A percentile compares a stretch with the other conserved stretches of the same genome.
Conservation (phyloP, 2,329 filamentous ascomycete genomes). For the Plectosphaerella plurivora region DNA sequence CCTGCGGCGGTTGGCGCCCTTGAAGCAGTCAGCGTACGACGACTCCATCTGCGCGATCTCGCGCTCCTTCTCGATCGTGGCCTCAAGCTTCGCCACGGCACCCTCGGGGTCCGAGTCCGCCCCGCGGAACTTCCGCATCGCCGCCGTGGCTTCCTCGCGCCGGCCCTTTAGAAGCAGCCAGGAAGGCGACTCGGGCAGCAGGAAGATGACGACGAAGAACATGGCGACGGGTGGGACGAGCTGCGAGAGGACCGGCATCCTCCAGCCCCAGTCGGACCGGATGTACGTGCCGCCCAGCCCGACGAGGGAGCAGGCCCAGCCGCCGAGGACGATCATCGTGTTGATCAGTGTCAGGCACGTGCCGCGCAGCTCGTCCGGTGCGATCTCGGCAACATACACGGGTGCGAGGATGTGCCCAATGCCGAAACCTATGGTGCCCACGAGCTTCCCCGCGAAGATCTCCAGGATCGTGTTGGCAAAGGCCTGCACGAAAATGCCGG, state of each 20-base stretch:
- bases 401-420: constrained; percentile 7
- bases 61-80: constrained; percentile 24
- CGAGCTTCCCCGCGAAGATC: neutral
- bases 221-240: neutral
- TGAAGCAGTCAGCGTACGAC: neutral
- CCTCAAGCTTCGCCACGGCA: constrained; percentile 18
- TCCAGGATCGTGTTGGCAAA: constrained; percentile 1
- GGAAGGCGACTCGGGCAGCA: constrained; percentile 11
- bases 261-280: constrained; percentile 2
- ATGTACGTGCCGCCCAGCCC: neutral
- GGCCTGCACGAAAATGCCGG: constrained; percentile 3
- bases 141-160: constrained; percentile 7
- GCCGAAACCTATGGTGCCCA: constrained; percentile 1
- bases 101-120: constrained; percentile 16
- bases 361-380: constrained; percentile 6
- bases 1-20: neutral
- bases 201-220: neutral
- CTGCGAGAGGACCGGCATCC: neutral
- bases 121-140: constrained; percentile 22
- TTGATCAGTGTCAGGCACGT: neutral
- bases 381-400: constrained; percentile 10
- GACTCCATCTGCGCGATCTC: constrained; percentile 25
- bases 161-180: constrained; percentile 10
- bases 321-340: neutral
- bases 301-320: constrained; percentile 5